phyloP scores from a whole-genome alignment of 768 basidiomycete species.

The Glaciozyma martinii region DNA sequence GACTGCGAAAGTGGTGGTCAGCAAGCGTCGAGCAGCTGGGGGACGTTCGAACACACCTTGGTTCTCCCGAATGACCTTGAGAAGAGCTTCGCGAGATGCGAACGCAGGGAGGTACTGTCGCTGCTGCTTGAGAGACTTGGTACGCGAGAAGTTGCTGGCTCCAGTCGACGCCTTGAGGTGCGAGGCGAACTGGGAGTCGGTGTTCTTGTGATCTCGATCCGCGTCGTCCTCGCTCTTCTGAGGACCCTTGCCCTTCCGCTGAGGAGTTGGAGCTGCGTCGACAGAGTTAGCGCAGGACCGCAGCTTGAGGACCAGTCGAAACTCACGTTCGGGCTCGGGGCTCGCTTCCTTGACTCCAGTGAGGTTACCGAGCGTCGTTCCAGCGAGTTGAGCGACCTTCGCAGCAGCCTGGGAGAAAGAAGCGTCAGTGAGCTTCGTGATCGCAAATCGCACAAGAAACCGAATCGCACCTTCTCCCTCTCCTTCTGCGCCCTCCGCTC shows the following conservation, averaged over 20 bases:
- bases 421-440: background rate
- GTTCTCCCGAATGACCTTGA: constrained; percentile 81
- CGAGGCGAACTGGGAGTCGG: constrained; percentile 93
- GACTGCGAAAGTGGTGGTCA: constrained; percentile 46
- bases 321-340: constrained; percentile 13
- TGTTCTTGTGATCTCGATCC: constrained; percentile 56
- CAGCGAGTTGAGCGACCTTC: constrained; percentile 82
- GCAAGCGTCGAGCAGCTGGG: constrained; percentile 1
- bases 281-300: background rate
- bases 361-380: constrained; percentile 90
- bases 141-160: constrained; percentile 72
- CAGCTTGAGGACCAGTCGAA: constrained; percentile 36
- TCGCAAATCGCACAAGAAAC: background rate
- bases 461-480: constrained; percentile 52
- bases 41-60: constrained; percentile 55
- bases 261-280: background rate
- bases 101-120: constrained; percentile 95
- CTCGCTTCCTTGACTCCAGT: constrained; percentile 96
- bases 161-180: constrained; percentile 56
- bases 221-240: constrained; percentile 37
- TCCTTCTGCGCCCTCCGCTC: constrained; percentile 96
- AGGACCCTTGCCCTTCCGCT: constrained; percentile 41
- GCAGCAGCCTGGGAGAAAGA: constrained; percentile 63
- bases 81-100: constrained; percentile 85
- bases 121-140: constrained; percentile 81